These are phyloP conservation scores for Aspergillus olivimuriae DNA, from an alignment of 495 filamentous ascomycete species.

Conservation along the genomic window DNA sequence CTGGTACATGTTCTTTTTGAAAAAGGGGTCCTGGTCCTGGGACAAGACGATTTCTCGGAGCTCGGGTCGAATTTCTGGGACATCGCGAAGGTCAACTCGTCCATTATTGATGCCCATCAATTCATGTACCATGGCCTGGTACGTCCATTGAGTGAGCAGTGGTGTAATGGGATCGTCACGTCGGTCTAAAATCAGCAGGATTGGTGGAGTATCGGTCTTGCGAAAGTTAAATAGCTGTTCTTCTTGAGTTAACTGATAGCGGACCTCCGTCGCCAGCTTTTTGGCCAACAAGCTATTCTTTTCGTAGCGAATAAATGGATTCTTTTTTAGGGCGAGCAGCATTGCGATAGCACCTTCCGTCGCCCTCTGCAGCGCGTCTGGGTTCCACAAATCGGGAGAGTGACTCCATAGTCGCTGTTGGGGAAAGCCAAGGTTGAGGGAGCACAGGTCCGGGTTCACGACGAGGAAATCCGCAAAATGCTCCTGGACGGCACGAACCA, in stretches of 20 bases:
- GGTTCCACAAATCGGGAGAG: constrained; percentile 82
- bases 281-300: constrained; percentile 86
- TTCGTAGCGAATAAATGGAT: constrained; percentile 87
- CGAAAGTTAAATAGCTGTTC: constrained; percentile 97
- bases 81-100: constrained; percentile 75
- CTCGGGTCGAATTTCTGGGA: constrained; percentile 85
- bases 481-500: constrained; percentile 87
- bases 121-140: constrained; percentile 99
- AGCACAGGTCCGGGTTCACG: constrained; percentile 90
- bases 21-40: constrained; percentile 97
- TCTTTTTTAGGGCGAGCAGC: constrained; percentile 87
- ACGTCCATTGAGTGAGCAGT: constrained; percentile 94
- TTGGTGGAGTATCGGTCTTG: constrained; percentile 89
- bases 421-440: constrained; percentile 69
- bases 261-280: constrained; percentile 86
- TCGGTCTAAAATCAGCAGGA: constrained; percentile 83
- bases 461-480: constrained; percentile 94
- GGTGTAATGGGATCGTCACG: constrained; percentile 97
- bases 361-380: constrained; percentile 73
- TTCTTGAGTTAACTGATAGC: constrained; percentile 90
- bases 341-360: constrained; percentile 81
- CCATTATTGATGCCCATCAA: constrained; percentile 90
- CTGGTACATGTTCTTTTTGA: constrained; percentile 99
- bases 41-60: constrained; percentile 93
- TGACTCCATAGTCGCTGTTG: constrained; percentile 67